These are phyloP conservation scores for Sphagnum tenellum DNA, from an alignment of 225 moss, liverwort and hornwort species.

Conservation along the genomic window DNA sequence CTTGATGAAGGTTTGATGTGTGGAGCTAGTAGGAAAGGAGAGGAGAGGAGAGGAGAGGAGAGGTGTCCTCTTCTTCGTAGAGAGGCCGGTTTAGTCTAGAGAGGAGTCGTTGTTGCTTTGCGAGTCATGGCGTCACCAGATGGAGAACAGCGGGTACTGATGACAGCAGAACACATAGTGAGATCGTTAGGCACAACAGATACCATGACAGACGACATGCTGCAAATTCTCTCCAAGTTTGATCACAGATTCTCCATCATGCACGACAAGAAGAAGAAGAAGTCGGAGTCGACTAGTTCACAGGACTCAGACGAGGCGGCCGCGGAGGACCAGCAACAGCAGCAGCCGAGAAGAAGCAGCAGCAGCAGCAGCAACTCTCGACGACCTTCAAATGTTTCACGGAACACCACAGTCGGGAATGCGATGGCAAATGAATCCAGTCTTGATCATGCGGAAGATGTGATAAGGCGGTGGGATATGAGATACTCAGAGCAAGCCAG, in stretches of 20 bases:
- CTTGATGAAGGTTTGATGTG: too few relatives aligned
- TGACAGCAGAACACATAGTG: slow-evolving; percentile 90
- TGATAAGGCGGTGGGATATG: slow-evolving; percentile 74
- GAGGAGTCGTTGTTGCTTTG: too few relatives aligned
- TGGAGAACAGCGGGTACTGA: slow-evolving; percentile 91
- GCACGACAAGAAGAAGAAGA: slow-evolving; percentile 70
- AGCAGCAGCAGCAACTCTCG: slow-evolving; percentile 4
- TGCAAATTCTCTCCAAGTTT: slow-evolving; percentile 86
- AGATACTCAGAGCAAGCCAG: slow-evolving; percentile 44
- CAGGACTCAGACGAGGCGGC: slow-evolving; percentile 13
- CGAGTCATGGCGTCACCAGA: slow-evolving; percentile 63
- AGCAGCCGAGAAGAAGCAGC: too few relatives aligned
- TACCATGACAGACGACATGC: slow-evolving; percentile 96
- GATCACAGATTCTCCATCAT: slow-evolving; percentile 88
- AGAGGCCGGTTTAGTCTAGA: too few relatives aligned
- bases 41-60: background rate
- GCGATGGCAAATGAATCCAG: slow-evolving; percentile 31
- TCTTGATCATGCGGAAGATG: slow-evolving; percentile 55
- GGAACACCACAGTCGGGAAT: background rate
- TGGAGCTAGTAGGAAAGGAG: too few relatives aligned
- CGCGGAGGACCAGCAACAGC: slow-evolving; percentile 7
- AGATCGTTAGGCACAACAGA: slow-evolving; percentile 78
- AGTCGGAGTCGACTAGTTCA: slow-evolving; percentile 30
- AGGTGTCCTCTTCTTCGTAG: background rate
- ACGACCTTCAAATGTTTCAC: background rate